These are phyloP conservation scores for Fusarium newnesense DNA, from an alignment of 2,329 filamentous ascomycete genomes.

Conservation along the genomic window DNA sequence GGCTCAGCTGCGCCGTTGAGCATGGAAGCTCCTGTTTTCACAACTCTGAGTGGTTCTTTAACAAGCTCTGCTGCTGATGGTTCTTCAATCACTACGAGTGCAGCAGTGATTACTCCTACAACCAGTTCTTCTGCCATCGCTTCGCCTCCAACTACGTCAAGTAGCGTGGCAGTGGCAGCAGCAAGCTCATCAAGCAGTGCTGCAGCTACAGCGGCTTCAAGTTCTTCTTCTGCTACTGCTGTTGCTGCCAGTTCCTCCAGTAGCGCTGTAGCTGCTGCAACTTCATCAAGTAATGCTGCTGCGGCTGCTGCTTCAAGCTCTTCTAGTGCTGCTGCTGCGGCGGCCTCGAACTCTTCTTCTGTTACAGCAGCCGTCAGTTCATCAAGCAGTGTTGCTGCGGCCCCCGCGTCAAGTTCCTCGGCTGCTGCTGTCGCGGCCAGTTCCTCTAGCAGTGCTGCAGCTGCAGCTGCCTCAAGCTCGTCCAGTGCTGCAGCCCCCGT, in stretches of 20 bases:
- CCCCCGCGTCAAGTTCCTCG: not conserved
- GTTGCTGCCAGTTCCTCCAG: not conserved
- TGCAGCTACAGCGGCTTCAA: not conserved
- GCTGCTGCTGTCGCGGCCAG: not conserved
- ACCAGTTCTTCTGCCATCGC: not conserved
- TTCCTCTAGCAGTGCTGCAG: not conserved
- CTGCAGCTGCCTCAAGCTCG: not conserved
- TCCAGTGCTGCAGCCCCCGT: not conserved
- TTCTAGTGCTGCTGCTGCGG: not conserved
- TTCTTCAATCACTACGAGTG: not conserved
- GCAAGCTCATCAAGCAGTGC: not conserved
- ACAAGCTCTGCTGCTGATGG: not conserved
- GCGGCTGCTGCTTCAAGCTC: not conserved
- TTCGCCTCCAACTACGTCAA: not conserved
- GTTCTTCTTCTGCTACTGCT: not conserved
- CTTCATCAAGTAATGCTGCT: not conserved
- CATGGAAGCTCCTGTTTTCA: not conserved
- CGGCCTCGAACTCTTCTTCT: not conserved
- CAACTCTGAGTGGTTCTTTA: not conserved
- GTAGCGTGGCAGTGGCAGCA: not conserved
- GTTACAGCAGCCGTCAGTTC: no score
- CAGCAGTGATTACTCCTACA: not conserved
- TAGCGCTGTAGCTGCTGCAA: not conserved
- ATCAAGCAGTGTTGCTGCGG: no score
- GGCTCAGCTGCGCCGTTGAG: not conserved